These are phyloP conservation scores for Excoecaria agallocha DNA, from an alignment of 345 rosid genomes.

Conservation along the genomic window DNA sequence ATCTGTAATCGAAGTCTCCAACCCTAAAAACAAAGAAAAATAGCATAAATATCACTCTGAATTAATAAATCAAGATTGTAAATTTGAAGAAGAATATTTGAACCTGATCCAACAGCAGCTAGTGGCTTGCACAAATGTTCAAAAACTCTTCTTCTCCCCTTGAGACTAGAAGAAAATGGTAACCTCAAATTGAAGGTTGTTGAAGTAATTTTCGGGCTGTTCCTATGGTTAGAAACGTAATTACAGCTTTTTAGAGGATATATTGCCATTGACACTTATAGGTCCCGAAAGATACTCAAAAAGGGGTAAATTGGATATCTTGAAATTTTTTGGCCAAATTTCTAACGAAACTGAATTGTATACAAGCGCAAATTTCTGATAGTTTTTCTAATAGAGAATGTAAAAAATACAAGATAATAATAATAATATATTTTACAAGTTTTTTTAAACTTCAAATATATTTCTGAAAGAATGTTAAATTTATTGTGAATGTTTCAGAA, in stretches of 20 bases:
- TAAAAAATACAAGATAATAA: too few relatives aligned
- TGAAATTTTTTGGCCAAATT: too few relatives aligned
- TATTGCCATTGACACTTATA: slow-evolving; percentile 10
- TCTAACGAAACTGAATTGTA: too few relatives aligned
- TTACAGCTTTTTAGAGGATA: background rate
- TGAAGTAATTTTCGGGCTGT: background rate
- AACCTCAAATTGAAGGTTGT: slow-evolving; percentile 15
- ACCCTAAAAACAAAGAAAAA: slow-evolving; percentile 27
- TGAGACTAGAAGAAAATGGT: slow-evolving; percentile 11
- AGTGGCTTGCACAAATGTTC: slow-evolving; percentile 28
- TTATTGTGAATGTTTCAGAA: too few relatives aligned
- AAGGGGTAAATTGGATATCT: too few relatives aligned
- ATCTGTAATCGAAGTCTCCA: slow-evolving; percentile 52
- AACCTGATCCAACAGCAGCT: slow-evolving; percentile 51
- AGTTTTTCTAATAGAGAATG: too few relatives aligned
- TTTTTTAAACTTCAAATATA: too few relatives aligned
- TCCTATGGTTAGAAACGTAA: background rate
- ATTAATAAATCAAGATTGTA: background rate
- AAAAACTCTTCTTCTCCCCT: slow-evolving; percentile 2
- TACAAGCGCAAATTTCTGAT: too few relatives aligned
- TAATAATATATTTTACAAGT: too few relatives aligned
- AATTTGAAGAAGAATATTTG: background rate
- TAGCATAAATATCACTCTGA: background rate
- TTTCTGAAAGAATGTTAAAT: too few relatives aligned
- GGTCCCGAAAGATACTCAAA: too few relatives aligned